Evolutionary conservation across 2,329 filamentous ascomycete species (phyloP), one percentile per base, ranked within the genome.

Genomic region (Pseudogymnoascus sp.): DNA sequence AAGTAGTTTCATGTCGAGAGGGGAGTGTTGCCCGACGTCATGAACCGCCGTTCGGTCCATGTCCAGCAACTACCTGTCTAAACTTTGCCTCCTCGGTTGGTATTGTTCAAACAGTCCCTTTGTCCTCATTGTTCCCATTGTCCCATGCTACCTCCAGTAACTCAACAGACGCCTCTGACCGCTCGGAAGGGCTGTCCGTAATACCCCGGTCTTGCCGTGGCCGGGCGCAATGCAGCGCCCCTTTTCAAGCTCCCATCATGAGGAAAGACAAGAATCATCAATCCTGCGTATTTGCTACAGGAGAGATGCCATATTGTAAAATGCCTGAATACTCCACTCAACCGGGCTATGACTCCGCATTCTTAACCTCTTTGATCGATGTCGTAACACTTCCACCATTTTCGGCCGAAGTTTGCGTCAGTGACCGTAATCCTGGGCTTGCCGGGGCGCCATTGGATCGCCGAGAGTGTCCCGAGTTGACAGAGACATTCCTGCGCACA

Each of bases 401-500:
- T 64, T 84, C 80, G 42, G 76, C 79, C 17, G 87, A 73, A 15
- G 81, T 79, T 53, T 85, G 79, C 1, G 82, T 82, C 0, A 88
- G 82, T 1, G 56, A 83, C 82, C 26, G 80, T 74, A 2, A 75
- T 4, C 79, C 79, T 11, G 86, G 86, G 66, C 84, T 89, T 61
- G 81, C 84, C 0, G 91, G 90, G 62, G 86, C 91, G 64, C 84
- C 88, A 65, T 85, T 87, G 23, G 92, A 93, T 65, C 87, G 82
- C 64, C 88, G 85, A 4, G 93, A 96, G 68, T 91, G 87, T 68
- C 88, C 86, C n/a, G 95, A 97, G 3, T 93, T 96, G 0, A 92
- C 90, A 2, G 95, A 97, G 60, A 93, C 89, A 72, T 97, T 97
- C 67, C 95, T 85, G 66, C 93, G 85, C 29, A 97, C 78, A 68